Conservation (phyloP, 2,329 filamentous ascomycete species). For the Monilinia vaccinii-corymbosi region DNA sequence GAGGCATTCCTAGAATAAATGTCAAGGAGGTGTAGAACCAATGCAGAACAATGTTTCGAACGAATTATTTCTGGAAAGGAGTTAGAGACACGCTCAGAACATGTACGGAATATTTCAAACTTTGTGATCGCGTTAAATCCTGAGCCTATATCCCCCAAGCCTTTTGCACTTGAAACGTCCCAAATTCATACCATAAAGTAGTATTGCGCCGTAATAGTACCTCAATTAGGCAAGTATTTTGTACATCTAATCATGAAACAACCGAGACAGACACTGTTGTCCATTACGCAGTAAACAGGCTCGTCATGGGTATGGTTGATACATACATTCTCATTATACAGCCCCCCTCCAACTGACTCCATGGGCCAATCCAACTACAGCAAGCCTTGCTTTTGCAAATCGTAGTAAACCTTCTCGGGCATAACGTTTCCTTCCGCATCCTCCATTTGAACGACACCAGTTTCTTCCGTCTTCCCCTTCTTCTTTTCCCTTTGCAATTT, state of each 20-base stretch:
- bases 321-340: conserved; percentile 1
- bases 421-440: conserved; percentile 96
- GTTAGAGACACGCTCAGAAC: neutral
- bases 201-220: neutral
- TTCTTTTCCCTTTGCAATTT: conserved; percentile 85
- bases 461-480: conserved; percentile 64
- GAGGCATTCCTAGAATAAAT: neutral
- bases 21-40: neutral
- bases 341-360: neutral
- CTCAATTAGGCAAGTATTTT: neutral
- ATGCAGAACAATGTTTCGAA: neutral
- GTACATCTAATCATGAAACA: neutral
- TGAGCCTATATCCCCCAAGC: neutral
- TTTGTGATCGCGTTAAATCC: neutral
- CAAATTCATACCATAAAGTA: neutral
- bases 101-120: neutral
- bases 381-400: conserved; percentile 86
- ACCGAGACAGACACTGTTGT: neutral
- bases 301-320: neutral
- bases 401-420: conserved; percentile 96
- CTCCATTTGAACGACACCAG: conserved; percentile 95
- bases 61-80: too few species aligned
- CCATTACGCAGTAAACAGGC: neutral
- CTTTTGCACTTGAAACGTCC: neutral
- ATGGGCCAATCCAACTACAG: conserved; percentile 38